phyloP scores from a whole-genome alignment of 2,329 filamentous ascomycete genomes.

The Colletotrichum lindemuthianum region DNA sequence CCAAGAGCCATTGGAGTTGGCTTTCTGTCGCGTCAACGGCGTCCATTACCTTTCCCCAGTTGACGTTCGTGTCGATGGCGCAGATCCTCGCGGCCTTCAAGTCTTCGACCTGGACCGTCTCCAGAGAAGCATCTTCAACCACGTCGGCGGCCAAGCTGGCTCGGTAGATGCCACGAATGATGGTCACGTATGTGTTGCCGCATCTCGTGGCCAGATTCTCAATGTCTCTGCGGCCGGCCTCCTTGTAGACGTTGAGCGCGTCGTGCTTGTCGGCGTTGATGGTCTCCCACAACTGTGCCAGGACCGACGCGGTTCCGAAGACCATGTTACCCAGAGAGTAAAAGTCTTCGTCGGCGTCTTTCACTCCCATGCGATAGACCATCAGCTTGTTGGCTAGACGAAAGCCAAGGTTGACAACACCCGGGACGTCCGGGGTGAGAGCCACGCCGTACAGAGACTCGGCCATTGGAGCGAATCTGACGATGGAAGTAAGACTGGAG shows the following conservation, averaged over 20 bases:
- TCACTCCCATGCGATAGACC: constrained; percentile 12
- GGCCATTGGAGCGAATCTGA: neutral
- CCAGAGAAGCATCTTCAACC: constrained; percentile 4
- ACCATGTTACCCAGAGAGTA: neutral
- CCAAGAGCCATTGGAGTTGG: constrained; percentile 16
- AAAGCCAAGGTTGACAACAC: constrained; percentile 23
- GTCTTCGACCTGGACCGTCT: constrained; percentile 13
- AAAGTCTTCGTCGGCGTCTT: neutral
- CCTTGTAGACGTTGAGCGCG: constrained; percentile 12
- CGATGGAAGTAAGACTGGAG: neutral
- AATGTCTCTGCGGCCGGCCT: constrained; percentile 21
- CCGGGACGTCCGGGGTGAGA: constrained; percentile 7
- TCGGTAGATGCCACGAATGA: constrained; percentile 23
- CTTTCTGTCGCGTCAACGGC: neutral
- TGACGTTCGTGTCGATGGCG: constrained; percentile 15
- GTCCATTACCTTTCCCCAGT: neutral
- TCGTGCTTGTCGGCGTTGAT: constrained; percentile 13
- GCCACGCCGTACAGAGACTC: neutral
- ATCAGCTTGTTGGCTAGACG: constrained; percentile 27
- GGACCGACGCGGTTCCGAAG: constrained; percentile 2
- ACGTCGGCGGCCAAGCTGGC: constrained; percentile 23
- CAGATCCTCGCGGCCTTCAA: constrained; percentile 22
- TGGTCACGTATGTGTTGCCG: constrained; percentile 15
- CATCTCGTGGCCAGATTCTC: constrained; percentile 23
- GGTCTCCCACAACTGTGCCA: constrained; percentile 20